Evolutionary conservation across 176 grass and related monocot genomes (phyloP).

Genomic region (Thinopyrum elongatum): DNA sequence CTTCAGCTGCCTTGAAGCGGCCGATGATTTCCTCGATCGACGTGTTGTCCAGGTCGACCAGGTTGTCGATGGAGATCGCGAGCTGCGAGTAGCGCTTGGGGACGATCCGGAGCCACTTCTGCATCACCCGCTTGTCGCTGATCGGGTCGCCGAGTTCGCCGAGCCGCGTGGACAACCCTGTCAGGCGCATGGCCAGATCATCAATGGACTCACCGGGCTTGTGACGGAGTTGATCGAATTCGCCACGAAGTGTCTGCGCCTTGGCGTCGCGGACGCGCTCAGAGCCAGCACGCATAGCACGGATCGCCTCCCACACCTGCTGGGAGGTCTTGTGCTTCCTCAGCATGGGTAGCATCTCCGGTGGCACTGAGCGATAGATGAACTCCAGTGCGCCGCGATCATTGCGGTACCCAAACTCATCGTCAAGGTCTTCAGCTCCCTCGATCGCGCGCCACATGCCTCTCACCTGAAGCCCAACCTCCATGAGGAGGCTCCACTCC

Average conservation of each 20-base stretch:
- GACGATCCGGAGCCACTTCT: background rate
- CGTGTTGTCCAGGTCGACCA: background rate
- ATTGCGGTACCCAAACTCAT: no score
- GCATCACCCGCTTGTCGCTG: background rate
- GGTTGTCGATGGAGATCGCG: background rate
- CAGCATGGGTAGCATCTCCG: no score
- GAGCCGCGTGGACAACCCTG: background rate
- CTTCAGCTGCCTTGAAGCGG: background rate
- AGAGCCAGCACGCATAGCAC: background rate
- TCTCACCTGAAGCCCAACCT: no score
- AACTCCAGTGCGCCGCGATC: no score
- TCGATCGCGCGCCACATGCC: no score
- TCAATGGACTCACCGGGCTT: background rate
- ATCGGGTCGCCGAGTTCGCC: no score
- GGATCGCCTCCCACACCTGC: no score
- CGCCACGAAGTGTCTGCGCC: background rate
- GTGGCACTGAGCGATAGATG: no score
- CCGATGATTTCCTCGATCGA: background rate
- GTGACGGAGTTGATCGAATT: background rate
- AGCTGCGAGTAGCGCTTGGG: background rate
- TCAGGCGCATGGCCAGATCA: background rate
- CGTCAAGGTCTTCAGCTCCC: no score
- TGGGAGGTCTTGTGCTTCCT: no score
- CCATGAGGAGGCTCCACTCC: no score
- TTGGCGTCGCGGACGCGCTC: background rate